These are phyloP conservation scores for Leucocoprinus sp. DNA, from an alignment of 768 basidiomycete species.

Conservation along the genomic window DNA sequence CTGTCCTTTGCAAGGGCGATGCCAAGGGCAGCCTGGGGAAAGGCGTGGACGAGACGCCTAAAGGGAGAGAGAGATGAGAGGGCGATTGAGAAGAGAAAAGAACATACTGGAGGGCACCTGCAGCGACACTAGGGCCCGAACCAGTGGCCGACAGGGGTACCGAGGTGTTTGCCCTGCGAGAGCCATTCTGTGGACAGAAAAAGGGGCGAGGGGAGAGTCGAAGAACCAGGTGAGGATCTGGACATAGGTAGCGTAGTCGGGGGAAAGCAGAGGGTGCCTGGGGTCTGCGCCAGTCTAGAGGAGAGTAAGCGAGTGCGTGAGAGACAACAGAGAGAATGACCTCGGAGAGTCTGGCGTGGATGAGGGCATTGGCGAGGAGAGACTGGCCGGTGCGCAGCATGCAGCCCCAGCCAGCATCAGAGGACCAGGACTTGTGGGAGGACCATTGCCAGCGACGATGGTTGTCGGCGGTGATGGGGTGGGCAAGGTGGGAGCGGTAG, in stretches of 20 bases:
- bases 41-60: constrained; percentile 71
- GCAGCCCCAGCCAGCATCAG: constrained; percentile 31
- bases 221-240: constrained; percentile 93
- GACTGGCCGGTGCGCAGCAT: constrained; percentile 32
- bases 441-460: constrained; percentile 61
- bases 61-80: background rate
- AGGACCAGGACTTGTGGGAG: constrained; percentile 63
- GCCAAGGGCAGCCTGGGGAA: constrained; percentile 72
- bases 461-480: constrained; percentile 45
- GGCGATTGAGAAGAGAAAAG: background rate
- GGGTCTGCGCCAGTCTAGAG: constrained; percentile 78
- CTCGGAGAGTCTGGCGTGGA: constrained; percentile 59
- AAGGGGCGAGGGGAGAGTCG: constrained; percentile 84
- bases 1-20: constrained; percentile 81
- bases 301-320: background rate
- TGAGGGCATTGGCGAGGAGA: constrained; percentile 26
- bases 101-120: constrained; percentile 84
- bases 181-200: constrained; percentile 95
- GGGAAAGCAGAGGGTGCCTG: constrained; percentile 46
- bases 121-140: constrained; percentile 98
- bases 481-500: constrained; percentile 77
- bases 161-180: constrained; percentile 89
- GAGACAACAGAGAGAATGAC: no score
- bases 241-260: constrained; percentile 79
- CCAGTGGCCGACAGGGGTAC: constrained; percentile 95